These are phyloP conservation scores for Pseudocercospora fuligena DNA, from an alignment of 2,329 filamentous ascomycete species.

Conservation along the genomic window DNA sequence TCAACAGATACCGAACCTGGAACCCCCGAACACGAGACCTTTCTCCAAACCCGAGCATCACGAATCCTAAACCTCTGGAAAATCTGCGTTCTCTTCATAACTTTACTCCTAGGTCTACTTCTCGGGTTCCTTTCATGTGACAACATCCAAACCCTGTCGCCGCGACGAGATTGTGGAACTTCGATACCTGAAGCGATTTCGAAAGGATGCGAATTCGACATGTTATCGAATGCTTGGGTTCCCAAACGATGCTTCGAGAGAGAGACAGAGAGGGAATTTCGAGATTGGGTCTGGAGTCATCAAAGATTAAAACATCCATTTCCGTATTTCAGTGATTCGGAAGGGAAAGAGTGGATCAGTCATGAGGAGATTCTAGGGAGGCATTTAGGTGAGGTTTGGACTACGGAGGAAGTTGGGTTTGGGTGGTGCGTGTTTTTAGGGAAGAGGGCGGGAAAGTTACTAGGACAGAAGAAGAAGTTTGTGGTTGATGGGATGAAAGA, in stretches of 20 bases:
- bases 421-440: constrained; percentile 5
- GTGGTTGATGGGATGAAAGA: neutral
- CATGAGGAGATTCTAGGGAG: neutral
- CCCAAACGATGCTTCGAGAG: neutral
- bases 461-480: neutral
- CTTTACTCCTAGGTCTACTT: neutral
- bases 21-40: constrained; percentile 1
- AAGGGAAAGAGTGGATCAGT: neutral
- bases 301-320: neutral
- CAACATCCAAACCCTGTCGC: neutral
- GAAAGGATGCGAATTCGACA: neutral
- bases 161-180: neutral
- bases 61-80: constrained; percentile 2
- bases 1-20: neutral
- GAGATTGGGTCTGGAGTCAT: constrained; percentile 1
- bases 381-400: neutral
- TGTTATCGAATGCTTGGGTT: neutral
- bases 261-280: neutral
- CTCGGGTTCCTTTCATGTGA: neutral
- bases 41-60: neutral
- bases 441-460: neutral
- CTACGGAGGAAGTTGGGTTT: neutral
- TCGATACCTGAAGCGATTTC: neutral
- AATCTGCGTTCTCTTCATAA: neutral
- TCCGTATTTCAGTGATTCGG: neutral